A percentile compares a stretch with the other conserved stretches of the same genome.
Evolutionary conservation across 2,329 filamentous ascomycete species (phyloP).

Genomic region (Fragosphaeria purpurea): DNA sequence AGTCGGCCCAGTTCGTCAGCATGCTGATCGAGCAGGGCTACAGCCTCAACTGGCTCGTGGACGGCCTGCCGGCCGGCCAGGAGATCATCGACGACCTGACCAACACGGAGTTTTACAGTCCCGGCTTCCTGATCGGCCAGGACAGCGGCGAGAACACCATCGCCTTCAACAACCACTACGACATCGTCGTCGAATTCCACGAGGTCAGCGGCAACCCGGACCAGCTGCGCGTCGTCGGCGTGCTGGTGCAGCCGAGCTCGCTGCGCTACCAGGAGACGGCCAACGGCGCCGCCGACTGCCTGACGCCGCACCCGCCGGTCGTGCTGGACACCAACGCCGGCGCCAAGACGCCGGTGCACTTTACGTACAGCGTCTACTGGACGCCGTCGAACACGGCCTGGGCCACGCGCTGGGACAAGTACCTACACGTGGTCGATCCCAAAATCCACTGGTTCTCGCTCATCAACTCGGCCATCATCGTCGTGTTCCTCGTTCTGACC

Average conservation of each 20-base stretch:
- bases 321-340: slow-evolving; percentile 50
- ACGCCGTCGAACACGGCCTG: slow-evolving; percentile 73
- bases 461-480: slow-evolving; percentile 90
- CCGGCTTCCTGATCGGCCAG: slow-evolving; percentile 73
- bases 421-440: slow-evolving; percentile 91
- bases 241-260: slow-evolving; percentile 76
- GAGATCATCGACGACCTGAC: slow-evolving; percentile 67
- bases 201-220: slow-evolving; percentile 55
- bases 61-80: slow-evolving; percentile 86
- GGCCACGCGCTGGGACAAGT: slow-evolving; percentile 98
- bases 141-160: slow-evolving; percentile 39
- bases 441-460: slow-evolving; percentile 99
- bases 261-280: slow-evolving; percentile 45
- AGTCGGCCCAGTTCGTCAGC: slow-evolving; percentile 70
- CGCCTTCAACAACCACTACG: slow-evolving; percentile 83
- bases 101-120: slow-evolving; percentile 74
- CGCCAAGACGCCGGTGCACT: slow-evolving; percentile 55
- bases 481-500: slow-evolving; percentile 81
- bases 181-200: slow-evolving; percentile 90
- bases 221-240: slow-evolving; percentile 81
- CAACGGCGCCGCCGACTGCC: slow-evolving; percentile 56
- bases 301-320: slow-evolving; percentile 45
- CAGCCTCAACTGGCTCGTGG: slow-evolving; percentile 90
- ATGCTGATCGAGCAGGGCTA: slow-evolving; percentile 74
- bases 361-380: slow-evolving; percentile 93